phyloP scores from a whole-genome alignment of 257 asterid genomes.

The Fraxinus pennsylvanica region DNA sequence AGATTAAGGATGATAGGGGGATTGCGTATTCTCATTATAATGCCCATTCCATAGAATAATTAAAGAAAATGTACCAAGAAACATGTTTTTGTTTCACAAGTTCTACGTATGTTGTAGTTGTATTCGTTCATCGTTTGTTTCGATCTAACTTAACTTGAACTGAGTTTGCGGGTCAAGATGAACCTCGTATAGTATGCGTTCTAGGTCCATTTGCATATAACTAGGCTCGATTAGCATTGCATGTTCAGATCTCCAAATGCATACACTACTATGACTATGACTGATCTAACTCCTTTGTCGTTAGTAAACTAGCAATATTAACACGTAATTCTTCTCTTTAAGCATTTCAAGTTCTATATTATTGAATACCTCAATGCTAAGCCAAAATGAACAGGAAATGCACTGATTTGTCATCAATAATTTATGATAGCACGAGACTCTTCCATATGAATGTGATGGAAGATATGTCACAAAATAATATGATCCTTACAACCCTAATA shows the following conservation, averaged over 20 bases:
- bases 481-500: background rate
- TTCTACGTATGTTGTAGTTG: background rate
- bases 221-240: background rate
- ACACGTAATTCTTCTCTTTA: background rate
- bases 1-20: background rate
- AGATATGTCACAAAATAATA: constrained; percentile 32
- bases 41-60: constrained; percentile 25
- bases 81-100: constrained; percentile 5
- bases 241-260: no score
- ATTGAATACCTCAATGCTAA: background rate
- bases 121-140: background rate
- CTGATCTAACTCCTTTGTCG: no score
- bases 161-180: no score
- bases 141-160: no score
- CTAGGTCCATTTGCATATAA: background rate
- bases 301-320: background rate
- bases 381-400: background rate
- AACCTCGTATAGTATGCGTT: no score
- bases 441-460: constrained; percentile 30
- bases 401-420: background rate
- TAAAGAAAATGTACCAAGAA: constrained; percentile 11
- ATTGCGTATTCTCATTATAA: background rate
- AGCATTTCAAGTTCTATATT: background rate
- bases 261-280: no score
- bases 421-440: constrained; percentile 9